Evolutionary conservation across 2,329 filamentous ascomycete species (phyloP), one percentile per base, ranked within the genome.

Genomic region (Incumbomyces lentus): DNA sequence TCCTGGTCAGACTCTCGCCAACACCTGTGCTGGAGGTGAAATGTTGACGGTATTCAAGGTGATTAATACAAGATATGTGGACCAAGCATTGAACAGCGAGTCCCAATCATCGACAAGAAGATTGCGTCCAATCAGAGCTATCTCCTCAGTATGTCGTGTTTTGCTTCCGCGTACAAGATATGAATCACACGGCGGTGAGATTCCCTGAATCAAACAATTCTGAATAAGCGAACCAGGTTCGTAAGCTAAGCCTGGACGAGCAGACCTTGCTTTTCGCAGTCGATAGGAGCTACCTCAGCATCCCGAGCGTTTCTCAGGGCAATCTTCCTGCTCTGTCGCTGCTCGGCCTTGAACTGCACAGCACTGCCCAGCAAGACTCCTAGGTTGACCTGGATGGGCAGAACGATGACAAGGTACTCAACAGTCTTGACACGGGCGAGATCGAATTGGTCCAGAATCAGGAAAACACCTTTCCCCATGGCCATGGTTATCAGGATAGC

Each of bases 341-440:
- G 55, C 47, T 56, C 54, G 44, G 52, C 52, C 26, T 50, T 49
- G 46, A 49, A 55, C 33, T 56, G 54, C 42, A 53, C 48, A 10
- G 51, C 36, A 14, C 49, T 51, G 11, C 49, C 54, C 29, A 55
- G 40, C 17, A 56, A 41, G 14, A 56, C 31, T 13, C 54, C 54
- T 33, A 56, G 32, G 46, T 56, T 56, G 46, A 56, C 43, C 39
- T 55, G 54, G 13, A 55, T 43, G 2, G 54, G 54, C 5, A 55
- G 44, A 11, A 55, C 51, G 38, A 56, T 51, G 39, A 55, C 40
- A 16, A 38, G 35, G 34, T 56, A 56, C 33, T 56, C 54, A 7
- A 53, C 16, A 6, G 46, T 13, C 47, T 56, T 56, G 40, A 56
- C 54, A 17, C 48, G 52, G 5, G 52, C 54, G 6, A 56, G 52